Conservation (phyloP, 805 yeast genomes). For the Metschnikowia reukaufii region DNA sequence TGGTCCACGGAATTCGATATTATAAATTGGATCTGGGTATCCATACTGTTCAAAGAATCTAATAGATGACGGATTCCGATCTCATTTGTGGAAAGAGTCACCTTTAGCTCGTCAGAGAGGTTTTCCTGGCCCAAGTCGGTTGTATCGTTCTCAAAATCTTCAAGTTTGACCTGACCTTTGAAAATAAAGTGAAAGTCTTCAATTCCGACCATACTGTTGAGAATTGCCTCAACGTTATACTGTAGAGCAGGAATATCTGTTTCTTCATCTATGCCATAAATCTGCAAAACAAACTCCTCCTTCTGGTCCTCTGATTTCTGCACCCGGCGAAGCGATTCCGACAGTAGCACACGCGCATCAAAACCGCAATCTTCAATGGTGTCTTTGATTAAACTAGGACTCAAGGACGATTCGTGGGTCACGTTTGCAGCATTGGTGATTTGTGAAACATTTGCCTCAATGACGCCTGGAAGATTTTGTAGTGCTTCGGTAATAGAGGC, state of each 20-base stretch:
- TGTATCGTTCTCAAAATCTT: conserved; percentile 16
- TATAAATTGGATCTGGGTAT: conserved; percentile 54
- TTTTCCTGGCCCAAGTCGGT: conserved; percentile 18
- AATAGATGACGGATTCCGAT: conserved; percentile 69
- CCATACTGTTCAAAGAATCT: conserved; percentile 43
- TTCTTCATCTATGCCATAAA: conserved; percentile 31
- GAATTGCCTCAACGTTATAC: conserved; percentile 42
- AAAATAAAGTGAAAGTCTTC: conserved; percentile 25
- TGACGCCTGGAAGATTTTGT: conserved; percentile 49
- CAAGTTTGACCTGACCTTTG: conserved; percentile 20
- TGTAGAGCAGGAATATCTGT: conserved; percentile 31
- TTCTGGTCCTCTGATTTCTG: conserved; percentile 11
- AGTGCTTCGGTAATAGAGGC: conserved; percentile 62
- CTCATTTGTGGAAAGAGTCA: conserved; percentile 49
- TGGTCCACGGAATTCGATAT: conserved; percentile 52
- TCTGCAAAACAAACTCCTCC: conserved; percentile 33
- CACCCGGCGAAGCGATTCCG: conserved; percentile 5
- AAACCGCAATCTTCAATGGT: conserved; percentile 63
- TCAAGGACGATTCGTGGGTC: conserved; percentile 40
- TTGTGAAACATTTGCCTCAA: conserved; percentile 61
- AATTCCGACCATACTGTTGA: conserved; percentile 35
- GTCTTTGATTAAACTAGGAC: conserved; percentile 42
- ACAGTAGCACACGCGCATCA: conserved; percentile 20
- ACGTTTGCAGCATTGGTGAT: conserved; percentile 73
- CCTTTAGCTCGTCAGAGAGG: conserved; percentile 35